A percentile compares a stretch with the other conserved stretches of the same genome.
Evolutionary conservation across 352 stramenopile species (phyloP).

Genomic region (Pythium phragmitis): DNA sequence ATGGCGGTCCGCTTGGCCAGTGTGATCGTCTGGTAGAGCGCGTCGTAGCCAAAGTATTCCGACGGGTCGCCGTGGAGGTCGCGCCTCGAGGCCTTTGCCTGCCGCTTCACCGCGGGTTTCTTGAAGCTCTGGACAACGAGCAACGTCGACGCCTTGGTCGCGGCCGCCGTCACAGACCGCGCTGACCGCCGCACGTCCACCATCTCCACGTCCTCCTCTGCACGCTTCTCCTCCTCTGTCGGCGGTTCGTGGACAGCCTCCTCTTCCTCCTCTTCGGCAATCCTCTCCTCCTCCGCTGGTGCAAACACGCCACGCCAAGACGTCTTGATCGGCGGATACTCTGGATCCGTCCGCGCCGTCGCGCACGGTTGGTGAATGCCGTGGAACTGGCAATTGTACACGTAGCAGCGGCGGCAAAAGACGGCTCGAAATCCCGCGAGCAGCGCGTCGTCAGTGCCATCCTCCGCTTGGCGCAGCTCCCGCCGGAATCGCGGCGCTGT

Average conservation of each 20-base stretch:
- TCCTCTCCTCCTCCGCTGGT: background rate
- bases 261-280: conserved; percentile 13
- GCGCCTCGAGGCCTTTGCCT: conserved; percentile 17
- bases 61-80: conserved; percentile 36
- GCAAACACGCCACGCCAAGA: conserved; percentile 24
- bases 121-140: conserved; percentile 14
- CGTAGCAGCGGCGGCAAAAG: conserved; percentile 75
- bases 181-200: conserved; percentile 19
- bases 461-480: background rate
- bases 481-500: background rate
- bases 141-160: conserved; percentile 20
- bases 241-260: background rate
- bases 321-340: conserved; percentile 53
- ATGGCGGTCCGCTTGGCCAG: conserved; percentile 25
- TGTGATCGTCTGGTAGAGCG: conserved; percentile 45
- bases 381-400: conserved; percentile 77
- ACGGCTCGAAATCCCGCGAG: conserved; percentile 46
- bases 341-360: conserved; percentile 47
- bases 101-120: background rate
- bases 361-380: conserved; percentile 51
- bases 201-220: conserved; percentile 8
- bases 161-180: conserved; percentile 17
- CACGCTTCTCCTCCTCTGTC: background rate
- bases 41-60: conserved; percentile 59
- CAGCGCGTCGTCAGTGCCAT: conserved; percentile 18